Conservation (phyloP, 2,329 filamentous ascomycete genomes). For the Thyridium curvatum region DNA sequence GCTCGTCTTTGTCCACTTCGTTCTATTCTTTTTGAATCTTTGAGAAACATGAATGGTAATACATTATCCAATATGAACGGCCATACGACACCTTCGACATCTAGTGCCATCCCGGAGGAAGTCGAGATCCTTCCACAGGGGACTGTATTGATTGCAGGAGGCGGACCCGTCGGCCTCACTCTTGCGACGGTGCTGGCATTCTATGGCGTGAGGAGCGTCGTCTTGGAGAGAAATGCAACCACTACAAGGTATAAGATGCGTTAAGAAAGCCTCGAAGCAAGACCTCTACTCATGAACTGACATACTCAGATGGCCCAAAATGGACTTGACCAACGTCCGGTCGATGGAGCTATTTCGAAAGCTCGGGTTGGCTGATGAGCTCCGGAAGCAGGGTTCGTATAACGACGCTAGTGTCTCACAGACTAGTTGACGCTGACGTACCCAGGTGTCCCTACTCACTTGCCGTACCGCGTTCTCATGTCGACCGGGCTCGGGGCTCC, state of each 20-base stretch:
- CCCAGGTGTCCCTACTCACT: constrained; percentile 6
- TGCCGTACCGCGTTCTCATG: constrained; percentile 10
- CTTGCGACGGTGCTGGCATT: constrained; percentile 2
- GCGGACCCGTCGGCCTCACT: constrained; percentile 5
- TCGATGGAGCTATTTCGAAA: constrained; percentile 25
- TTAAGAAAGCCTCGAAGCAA: too few relatives aligned
- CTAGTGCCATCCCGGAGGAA: too few relatives aligned
- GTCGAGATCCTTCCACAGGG: too few relatives aligned
- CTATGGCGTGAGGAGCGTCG: constrained; percentile 1
- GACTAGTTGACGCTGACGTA: too few relatives aligned
- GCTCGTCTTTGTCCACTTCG: too few relatives aligned
- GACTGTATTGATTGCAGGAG: constrained; percentile 4
- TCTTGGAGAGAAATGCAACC: constrained; percentile 4
- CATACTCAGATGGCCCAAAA: constrained; percentile 27
- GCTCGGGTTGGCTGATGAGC: constrained; percentile 19
- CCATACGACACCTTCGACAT: too few relatives aligned
- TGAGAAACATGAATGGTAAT: too few relatives aligned
- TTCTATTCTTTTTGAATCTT: too few relatives aligned
- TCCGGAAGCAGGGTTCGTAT: constrained; percentile 9
- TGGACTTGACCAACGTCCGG: constrained; percentile 27
- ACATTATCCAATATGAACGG: too few relatives aligned
- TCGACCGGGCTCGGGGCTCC: constrained; percentile 9
- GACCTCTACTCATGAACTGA: too few relatives aligned
- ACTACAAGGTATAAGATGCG: too few relatives aligned
- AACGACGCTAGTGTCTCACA: too few relatives aligned